Evolutionary conservation across 1,284 basidiomycete species (phyloP), one percentile per base, ranked within the genome.

Genomic region (Stygiomarasmius scandens): DNA sequence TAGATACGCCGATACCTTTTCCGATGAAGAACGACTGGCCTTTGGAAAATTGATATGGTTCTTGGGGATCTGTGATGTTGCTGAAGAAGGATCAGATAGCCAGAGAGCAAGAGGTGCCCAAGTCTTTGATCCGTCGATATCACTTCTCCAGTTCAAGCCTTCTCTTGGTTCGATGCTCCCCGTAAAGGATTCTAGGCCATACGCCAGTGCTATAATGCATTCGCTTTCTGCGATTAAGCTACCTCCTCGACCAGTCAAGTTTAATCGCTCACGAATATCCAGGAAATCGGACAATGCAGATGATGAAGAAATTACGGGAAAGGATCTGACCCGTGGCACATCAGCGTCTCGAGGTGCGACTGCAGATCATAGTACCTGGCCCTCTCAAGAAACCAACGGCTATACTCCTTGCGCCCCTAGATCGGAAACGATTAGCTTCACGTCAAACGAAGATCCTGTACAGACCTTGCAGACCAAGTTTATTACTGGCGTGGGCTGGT

Each of bases 401-500:
- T 12, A 12, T 32, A 6, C 29, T 32, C 29, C 29, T 12, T 32
- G 6, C 29, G 29, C 29, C 12, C 29, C 29, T 32, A 12, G 29
- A 12, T 32, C 12, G 29, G 12, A 5, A 6, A 32, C 12, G 12
- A 12, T 5, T 32, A 32, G 29, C 12, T 32, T 12, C 29, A 32
- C 12, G 29, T 32, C 29, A 32, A 32, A 32, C 12, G 29, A 32
- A 8, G 38, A 41, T 9, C 4, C n/a, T n/a, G 16, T 41, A 12
- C 38, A 48, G 29, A 20, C 43, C 12, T 47, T 57, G 2, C 61
- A 71, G 45, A 68, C 75, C 2, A 69, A 73, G 36, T 80, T 73
- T 58, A 69, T 78, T 38, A 71, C 76, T 3, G 69, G 70, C 5
- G 66, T 76, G 1, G 78, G 78, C 3, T 80, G 78, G 78, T 79